Percentiles rank a stretch among this genome's conserved stretches.
phyloP scores from a whole-genome alignment of 1,284 basidiomycete species.

The Fomitopsis betulina region DNA sequence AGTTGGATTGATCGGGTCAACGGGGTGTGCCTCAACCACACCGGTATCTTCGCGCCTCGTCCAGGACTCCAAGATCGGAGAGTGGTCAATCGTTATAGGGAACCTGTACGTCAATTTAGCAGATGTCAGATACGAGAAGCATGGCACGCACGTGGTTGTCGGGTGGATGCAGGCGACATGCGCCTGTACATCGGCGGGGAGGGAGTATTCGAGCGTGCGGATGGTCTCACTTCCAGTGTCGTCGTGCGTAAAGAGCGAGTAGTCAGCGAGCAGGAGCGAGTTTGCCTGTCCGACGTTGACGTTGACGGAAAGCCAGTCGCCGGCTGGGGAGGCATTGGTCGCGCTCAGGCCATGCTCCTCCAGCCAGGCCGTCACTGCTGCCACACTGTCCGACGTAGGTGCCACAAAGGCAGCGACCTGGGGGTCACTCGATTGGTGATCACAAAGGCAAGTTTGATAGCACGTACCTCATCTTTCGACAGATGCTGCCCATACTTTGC shows the following conservation, averaged over 20 bases:
- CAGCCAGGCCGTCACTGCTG: constrained; percentile 35
- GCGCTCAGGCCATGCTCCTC: constrained; percentile 31
- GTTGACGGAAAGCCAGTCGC: constrained; percentile 38
- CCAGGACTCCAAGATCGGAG: not conserved
- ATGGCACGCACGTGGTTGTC: constrained; percentile 27
- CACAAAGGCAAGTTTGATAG: no score
- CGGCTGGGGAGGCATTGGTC: constrained; percentile 27
- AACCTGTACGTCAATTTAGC: constrained; percentile 10
- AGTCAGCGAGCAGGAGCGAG: constrained; percentile 29
- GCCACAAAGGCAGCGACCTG: constrained; percentile 36
- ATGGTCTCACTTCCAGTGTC: constrained; percentile 24
- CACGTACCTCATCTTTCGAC: constrained; percentile 22
- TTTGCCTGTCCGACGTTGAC: constrained; percentile 25
- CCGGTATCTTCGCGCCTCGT: not conserved
- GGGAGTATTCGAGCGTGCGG: constrained; percentile 35
- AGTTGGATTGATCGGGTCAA: no score
- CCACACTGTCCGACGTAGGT: constrained; percentile 30
- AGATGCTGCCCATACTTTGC: constrained; percentile 24
- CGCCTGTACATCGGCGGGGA: constrained; percentile 28
- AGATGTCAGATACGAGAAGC: not conserved
- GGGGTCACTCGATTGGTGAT: not conserved
- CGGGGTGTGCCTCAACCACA: not conserved
- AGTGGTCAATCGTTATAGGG: constrained; percentile 10
- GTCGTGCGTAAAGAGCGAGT: constrained; percentile 29
- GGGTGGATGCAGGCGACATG: constrained; percentile 33